These are phyloP conservation scores for cucumber (Cucumis sativus) DNA, from an alignment of 306 rosid species.

Conservation along the genomic window DNA sequence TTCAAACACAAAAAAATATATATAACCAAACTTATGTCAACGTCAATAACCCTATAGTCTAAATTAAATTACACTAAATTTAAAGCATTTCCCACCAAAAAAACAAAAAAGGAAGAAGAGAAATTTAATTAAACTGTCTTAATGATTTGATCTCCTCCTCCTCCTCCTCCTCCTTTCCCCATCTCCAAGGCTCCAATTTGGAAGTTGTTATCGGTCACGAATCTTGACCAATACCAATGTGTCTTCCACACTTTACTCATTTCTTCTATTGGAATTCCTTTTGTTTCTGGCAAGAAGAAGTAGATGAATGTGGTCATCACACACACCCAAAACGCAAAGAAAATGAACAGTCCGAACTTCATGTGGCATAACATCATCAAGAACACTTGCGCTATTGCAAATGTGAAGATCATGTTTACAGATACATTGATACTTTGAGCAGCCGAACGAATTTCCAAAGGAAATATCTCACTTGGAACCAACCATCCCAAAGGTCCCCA, in stretches of 20 bases:
- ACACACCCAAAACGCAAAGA: conserved; percentile 66
- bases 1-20: neutral
- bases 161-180: neutral
- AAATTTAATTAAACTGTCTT: neutral
- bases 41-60: neutral
- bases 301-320: conserved; percentile 46
- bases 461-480: conserved; percentile 93
- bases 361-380: conserved; percentile 66
- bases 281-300: conserved; percentile 69
- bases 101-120: neutral
- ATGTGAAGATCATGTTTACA: conserved; percentile 81
- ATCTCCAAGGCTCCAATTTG: conserved; percentile 4
- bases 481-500: conserved; percentile 99
- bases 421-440: conserved; percentile 88
- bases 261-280: conserved; percentile 87
- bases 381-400: conserved; percentile 63
- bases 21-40: neutral
- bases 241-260: conserved; percentile 60
- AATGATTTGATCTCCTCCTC: neutral
- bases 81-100: neutral
- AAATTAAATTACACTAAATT: neutral
- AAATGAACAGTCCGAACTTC: conserved; percentile 79
- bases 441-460: conserved; percentile 78
- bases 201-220: conserved; percentile 26
- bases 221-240: conserved; percentile 72